Evolutionary conservation across 805 yeast genomes (phyloP), one percentile per base, ranked within the genome.

Genomic region (Yarrowia hollandica): DNA sequence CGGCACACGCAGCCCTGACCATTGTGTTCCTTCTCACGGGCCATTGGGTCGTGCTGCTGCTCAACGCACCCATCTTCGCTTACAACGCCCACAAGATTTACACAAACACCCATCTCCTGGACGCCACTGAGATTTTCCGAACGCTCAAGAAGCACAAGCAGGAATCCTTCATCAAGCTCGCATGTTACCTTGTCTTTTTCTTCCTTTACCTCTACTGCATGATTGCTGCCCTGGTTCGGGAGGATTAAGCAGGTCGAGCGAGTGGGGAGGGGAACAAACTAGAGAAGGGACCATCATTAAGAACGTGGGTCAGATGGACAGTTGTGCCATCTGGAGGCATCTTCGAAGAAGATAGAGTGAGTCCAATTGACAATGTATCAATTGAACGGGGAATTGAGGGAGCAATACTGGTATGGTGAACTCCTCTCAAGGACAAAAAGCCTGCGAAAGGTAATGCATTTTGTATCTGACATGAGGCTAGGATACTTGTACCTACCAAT

Each of bases 91-190:
- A 86, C 77, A 88, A 88, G 73, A 82, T 89, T 69, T 74, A 85
- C 72, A 82, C 82, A 67, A 90, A 89, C 74, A 84, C 85, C 71
- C 91, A 92, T 71, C 77, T 88, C 64, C 83, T 91, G 72, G 99
- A 94, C 73, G 98, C 98, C 61, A 92, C 99, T 41, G 97, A 92
- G 74, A 94, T 92, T 68, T 94, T 94, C 77, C 83, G 98, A 78
- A 91, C 97, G 38, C 81, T 92, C 69, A 82, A 89, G 67, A 88
- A 86, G 70, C 96, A 91, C 77, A 92, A 94, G 82, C 87, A 86
- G 73, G 98, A 91, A 75, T 81, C 90, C 62, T 90, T 91, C 71
- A 75, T 88, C 72, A 92, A 92, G 74, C 81, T 94, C 67, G 97
- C 94, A 10, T 90, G 89, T 82, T 92, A 90, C 72, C 79, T 92